Percentiles rank a stretch among this genome's conserved stretches.
Conservation (phyloP, 352 stramenopile species). For the Globisporangium okanoganense region DNA sequence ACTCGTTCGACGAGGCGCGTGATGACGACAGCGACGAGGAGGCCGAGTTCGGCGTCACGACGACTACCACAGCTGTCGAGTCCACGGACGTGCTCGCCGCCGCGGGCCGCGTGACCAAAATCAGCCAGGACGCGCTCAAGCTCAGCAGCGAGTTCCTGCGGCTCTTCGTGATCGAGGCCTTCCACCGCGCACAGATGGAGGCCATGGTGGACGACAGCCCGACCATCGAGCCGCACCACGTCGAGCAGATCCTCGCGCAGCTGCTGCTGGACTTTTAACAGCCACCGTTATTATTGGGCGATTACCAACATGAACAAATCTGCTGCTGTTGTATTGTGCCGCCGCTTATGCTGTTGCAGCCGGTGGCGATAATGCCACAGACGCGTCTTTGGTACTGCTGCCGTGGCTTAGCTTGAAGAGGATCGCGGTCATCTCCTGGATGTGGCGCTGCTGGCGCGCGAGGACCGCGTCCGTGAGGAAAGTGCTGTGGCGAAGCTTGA, state of each 20-base stretch:
- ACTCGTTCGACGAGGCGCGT: constrained; percentile 20
- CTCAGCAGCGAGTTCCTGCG: constrained; percentile 72
- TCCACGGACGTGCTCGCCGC: constrained; percentile 11
- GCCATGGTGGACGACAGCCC: constrained; percentile 83
- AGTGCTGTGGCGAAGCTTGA: constrained; percentile 42
- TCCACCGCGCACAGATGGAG: constrained; percentile 81
- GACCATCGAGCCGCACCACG: constrained; percentile 63
- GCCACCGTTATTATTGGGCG: no score
- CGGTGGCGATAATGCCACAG: not conserved
- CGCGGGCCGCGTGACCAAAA: constrained; percentile 55
- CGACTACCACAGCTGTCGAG: constrained; percentile 8
- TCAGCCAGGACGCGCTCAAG: constrained; percentile 68
- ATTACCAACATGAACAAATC: no score
- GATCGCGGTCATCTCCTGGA: constrained; percentile 23
- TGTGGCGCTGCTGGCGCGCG: constrained; percentile 32
- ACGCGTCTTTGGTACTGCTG: not conserved
- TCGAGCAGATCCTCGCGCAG: constrained; percentile 81
- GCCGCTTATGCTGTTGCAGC: not conserved
- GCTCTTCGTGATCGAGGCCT: constrained; percentile 71
- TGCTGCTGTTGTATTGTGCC: no score
- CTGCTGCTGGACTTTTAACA: constrained; percentile 81
- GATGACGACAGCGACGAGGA: constrained; percentile 41
- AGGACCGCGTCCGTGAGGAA: constrained; percentile 45
- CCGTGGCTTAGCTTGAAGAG: constrained; percentile 13
- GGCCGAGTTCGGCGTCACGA: constrained; percentile 27